Evolutionary conservation across 805 yeast species (phyloP).

Genomic region (Barnettozyma salicaria): DNA sequence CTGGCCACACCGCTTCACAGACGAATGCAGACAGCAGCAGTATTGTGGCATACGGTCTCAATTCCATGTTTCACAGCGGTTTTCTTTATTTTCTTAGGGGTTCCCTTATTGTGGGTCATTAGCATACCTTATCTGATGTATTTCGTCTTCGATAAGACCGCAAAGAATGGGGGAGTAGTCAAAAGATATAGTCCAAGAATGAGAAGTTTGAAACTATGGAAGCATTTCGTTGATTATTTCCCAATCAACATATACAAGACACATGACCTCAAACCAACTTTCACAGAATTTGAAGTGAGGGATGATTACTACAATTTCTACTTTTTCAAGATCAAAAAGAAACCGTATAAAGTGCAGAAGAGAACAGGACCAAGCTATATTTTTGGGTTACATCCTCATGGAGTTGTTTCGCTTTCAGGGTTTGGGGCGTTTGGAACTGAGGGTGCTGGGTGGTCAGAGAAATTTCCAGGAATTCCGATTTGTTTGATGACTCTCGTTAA

Average conservation of each 20-base stretch:
- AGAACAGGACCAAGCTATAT: conserved; percentile 69
- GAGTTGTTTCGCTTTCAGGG: conserved; percentile 88
- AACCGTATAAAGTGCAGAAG: conserved; percentile 27
- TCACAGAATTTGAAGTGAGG: conserved; percentile 32
- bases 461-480: conserved; percentile 80
- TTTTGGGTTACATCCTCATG: conserved; percentile 95
- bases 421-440: conserved; percentile 82
- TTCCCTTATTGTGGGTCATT: conserved; percentile 62
- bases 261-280: conserved; percentile 67
- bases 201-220: conserved; percentile 57
- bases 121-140: conserved; percentile 60
- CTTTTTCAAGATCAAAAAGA: conserved; percentile 17
- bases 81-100: conserved; percentile 52
- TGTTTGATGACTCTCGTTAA: conserved; percentile 75
- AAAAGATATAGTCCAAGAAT: conserved; percentile 51
- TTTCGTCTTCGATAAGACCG: conserved; percentile 55
- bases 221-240: conserved; percentile 68
- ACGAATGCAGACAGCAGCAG: conserved; percentile 60
- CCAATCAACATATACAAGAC: conserved; percentile 72
- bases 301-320: conserved; percentile 18
- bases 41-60: conserved; percentile 68
- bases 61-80: conserved; percentile 53
- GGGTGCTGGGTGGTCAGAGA: conserved; percentile 58
- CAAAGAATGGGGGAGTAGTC: conserved; percentile 65
- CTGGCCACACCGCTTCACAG: conserved; percentile 47